These are phyloP conservation scores for Cercis canadensis DNA, from an alignment of 306 rosid genomes.

Conservation along the genomic window DNA sequence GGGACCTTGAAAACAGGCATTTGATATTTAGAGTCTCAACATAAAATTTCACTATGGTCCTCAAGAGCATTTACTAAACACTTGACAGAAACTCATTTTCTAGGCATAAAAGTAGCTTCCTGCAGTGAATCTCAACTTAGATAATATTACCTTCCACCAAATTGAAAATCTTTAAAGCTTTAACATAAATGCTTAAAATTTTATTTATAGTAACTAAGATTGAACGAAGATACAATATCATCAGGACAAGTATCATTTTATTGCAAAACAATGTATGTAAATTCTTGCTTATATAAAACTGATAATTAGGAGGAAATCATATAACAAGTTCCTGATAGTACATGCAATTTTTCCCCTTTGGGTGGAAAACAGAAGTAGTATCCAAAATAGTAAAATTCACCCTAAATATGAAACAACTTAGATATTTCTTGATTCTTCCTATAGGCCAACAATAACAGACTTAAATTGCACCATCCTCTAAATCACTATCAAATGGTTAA, in stretches of 20 bases:
- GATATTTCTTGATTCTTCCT: background rate
- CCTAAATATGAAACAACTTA: conserved; percentile 3
- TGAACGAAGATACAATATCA: background rate
- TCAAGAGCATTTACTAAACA: background rate
- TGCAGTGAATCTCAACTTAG: conserved; percentile 11
- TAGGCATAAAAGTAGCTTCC: conserved; percentile 8
- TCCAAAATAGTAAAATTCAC: conserved; percentile 19
- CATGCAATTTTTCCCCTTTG: background rate
- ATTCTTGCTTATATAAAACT: too few relatives aligned
- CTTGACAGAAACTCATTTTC: background rate
- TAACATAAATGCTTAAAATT: background rate
- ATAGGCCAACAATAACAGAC: background rate
- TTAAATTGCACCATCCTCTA: conserved; percentile 11
- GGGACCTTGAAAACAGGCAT: conserved; percentile 56
- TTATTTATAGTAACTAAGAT: conserved; percentile 1
- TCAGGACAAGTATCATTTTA: background rate
- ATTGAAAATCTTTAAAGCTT: conserved; percentile 16
- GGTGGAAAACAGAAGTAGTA: conserved; percentile 18
- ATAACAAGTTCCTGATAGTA: background rate
- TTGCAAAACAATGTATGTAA: too few relatives aligned
- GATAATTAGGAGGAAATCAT: background rate
- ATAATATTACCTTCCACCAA: background rate
- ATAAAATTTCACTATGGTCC: conserved; percentile 4
- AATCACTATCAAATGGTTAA: background rate
- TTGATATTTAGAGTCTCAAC: conserved; percentile 32